Conservation (phyloP, 1,284 basidiomycete genomes). For the Austropuccinia psidii region DNA sequence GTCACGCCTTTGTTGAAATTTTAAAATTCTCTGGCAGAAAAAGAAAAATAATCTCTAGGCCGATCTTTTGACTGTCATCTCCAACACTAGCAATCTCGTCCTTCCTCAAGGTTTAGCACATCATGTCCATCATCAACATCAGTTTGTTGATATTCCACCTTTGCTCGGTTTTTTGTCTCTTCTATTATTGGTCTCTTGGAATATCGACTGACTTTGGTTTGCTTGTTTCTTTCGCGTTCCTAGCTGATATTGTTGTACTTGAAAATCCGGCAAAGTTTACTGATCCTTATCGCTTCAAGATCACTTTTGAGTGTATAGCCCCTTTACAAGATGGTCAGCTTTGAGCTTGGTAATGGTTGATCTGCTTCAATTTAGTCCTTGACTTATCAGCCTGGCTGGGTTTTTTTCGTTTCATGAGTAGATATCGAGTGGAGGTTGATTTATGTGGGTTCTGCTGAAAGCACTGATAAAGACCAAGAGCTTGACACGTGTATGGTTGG, state of each 20-base stretch:
- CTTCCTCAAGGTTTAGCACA: too few species aligned
- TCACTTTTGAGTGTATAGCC: conserved; percentile 96
- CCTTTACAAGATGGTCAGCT: conserved; percentile 73
- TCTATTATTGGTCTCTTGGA: conserved; percentile 27
- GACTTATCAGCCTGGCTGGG: conserved; percentile 9
- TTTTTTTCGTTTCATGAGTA: too few species aligned
- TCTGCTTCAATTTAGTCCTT: background rate
- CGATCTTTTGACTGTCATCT: too few species aligned
- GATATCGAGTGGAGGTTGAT: conserved; percentile 97
- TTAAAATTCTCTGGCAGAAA: too few species aligned
- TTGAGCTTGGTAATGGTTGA: background rate
- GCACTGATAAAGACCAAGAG: conserved; percentile 88
- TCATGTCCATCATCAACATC: conserved; percentile 37
- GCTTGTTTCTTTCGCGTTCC: background rate
- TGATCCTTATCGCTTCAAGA: conserved; percentile 85
- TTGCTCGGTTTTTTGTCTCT: background rate
- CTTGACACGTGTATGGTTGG: conserved; percentile 71
- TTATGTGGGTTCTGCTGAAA: conserved; percentile 89
- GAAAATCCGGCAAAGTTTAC: conserved; percentile 88
- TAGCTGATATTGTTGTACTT: conserved; percentile 53
- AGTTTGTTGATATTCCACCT: background rate
- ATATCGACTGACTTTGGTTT: background rate
- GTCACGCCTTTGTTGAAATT: too few species aligned
- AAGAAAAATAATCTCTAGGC: too few species aligned
- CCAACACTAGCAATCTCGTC: too few species aligned